Conservation (phyloP, 805 yeast species). For the Clavispora carvajalis region DNA sequence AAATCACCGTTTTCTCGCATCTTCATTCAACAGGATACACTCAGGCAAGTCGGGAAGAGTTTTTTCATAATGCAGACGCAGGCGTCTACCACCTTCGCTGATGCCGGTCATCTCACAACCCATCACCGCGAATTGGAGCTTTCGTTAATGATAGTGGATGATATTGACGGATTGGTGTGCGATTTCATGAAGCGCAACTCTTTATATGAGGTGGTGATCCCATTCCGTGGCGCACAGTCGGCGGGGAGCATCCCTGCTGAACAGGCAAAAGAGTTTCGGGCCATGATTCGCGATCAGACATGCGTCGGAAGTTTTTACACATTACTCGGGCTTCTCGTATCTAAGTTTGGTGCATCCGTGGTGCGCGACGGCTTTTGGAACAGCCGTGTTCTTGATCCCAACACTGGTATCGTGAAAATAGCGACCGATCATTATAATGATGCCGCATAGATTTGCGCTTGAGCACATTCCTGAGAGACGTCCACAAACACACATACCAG, state of each 20-base stretch:
- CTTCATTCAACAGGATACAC: slow-evolving; percentile 8
- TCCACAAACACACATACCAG: too few relatives aligned
- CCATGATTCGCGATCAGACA: slow-evolving; percentile 17
- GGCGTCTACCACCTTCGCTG: slow-evolving; percentile 25
- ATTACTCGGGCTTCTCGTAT: slow-evolving; percentile 29
- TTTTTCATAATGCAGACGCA: slow-evolving; percentile 20
- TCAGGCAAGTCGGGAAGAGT: slow-evolving; percentile 24
- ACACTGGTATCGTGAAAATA: slow-evolving; percentile 25
- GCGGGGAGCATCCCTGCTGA: slow-evolving; percentile 11
- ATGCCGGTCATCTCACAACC: slow-evolving; percentile 24
- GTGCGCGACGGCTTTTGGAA: slow-evolving; percentile 17
- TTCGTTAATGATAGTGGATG: slow-evolving; percentile 19
- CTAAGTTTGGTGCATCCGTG: slow-evolving; percentile 22
- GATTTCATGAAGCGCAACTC: slow-evolving; percentile 28
- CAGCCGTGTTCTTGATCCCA: slow-evolving; percentile 10
- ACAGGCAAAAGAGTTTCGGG: slow-evolving; percentile 2
- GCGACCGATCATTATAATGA: slow-evolving; percentile 4
- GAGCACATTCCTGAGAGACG: neutral
- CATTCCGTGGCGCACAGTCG: slow-evolving; percentile 26
- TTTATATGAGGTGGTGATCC: slow-evolving; percentile 25
- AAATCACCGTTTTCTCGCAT: slow-evolving; percentile 2
- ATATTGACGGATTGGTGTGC: slow-evolving; percentile 15
- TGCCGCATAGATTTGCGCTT: neutral
- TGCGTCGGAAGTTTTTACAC: slow-evolving; percentile 35
- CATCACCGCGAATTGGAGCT: slow-evolving; percentile 23